Conservation (phyloP, 2,329 filamentous ascomycete genomes). For the Cordyceps javanica region DNA sequence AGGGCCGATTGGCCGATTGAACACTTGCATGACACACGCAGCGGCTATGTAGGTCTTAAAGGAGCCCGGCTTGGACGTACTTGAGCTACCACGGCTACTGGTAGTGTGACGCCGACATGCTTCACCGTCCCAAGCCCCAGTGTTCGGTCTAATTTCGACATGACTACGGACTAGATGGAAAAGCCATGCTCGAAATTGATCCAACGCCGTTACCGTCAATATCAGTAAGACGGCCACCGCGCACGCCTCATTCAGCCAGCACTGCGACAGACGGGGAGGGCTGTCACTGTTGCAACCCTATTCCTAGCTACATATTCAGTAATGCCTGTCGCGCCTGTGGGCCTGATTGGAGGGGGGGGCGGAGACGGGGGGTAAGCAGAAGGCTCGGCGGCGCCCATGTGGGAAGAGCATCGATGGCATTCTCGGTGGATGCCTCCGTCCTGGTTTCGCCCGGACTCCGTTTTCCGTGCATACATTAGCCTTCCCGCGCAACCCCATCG, state of each 20-base stretch:
- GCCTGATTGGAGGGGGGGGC: too few species aligned
- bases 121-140: background rate
- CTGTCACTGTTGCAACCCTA: constrained; percentile 1
- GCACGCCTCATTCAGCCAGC: background rate
- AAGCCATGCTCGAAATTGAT: background rate
- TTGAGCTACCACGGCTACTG: background rate
- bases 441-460: constrained; percentile 12
- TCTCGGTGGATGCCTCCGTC: constrained; percentile 11
- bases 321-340: background rate
- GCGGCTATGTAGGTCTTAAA: constrained; percentile 34
- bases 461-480: constrained; percentile 11
- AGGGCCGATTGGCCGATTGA: constrained; percentile 26
- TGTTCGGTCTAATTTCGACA: background rate
- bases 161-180: background rate
- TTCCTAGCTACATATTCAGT: background rate
- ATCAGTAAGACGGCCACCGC: background rate
- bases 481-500: constrained; percentile 13
- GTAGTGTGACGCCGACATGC: constrained; percentile 2
- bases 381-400: constrained; percentile 10
- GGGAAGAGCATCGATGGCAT: constrained; percentile 5
- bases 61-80: constrained; percentile 11
- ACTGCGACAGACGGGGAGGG: background rate
- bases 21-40: constrained; percentile 37
- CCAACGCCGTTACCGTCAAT: background rate
- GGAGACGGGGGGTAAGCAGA: constrained; percentile 12